Conservation (phyloP, 140 eudicot species). For the Anethum foeniculum region DNA sequence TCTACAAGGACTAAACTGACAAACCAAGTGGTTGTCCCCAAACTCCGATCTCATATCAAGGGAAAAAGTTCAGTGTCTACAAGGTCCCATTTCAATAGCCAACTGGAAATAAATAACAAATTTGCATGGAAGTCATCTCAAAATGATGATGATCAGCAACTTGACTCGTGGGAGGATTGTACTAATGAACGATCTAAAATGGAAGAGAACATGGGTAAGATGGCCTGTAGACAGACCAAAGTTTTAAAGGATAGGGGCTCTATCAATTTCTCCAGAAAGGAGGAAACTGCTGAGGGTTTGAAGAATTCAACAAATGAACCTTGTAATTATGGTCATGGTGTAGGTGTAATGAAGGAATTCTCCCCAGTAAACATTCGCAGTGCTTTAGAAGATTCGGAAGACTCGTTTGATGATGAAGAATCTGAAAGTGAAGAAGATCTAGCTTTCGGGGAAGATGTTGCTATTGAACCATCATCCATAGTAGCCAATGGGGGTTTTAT, state of each 20-base stretch:
- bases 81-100: slow-evolving; percentile 14
- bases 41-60: slow-evolving; percentile 19
- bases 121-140: slow-evolving; percentile 11
- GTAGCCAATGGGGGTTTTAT: slow-evolving; percentile 20
- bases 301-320: neutral
- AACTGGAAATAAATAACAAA: slow-evolving; percentile 22
- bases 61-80: slow-evolving; percentile 23
- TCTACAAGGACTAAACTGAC: slow-evolving; percentile 25
- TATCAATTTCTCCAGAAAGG: neutral
- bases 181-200: neutral
- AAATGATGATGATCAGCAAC: slow-evolving; percentile 1
- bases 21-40: slow-evolving; percentile 20
- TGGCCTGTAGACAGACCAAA: neutral
- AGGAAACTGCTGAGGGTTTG: neutral
- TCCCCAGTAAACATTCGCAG: slow-evolving; percentile 7
- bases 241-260: neutral
- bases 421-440: slow-evolving; percentile 20
- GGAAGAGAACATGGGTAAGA: neutral
- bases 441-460: slow-evolving; percentile 13
- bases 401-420: slow-evolving; percentile 15
- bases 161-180: neutral
- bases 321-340: neutral
- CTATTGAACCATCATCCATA: slow-evolving; percentile 12
- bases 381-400: slow-evolving; percentile 8
- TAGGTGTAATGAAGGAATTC: neutral